phyloP scores from a whole-genome alignment of 352 stramenopile species.

The Phytophthora foliorum region DNA sequence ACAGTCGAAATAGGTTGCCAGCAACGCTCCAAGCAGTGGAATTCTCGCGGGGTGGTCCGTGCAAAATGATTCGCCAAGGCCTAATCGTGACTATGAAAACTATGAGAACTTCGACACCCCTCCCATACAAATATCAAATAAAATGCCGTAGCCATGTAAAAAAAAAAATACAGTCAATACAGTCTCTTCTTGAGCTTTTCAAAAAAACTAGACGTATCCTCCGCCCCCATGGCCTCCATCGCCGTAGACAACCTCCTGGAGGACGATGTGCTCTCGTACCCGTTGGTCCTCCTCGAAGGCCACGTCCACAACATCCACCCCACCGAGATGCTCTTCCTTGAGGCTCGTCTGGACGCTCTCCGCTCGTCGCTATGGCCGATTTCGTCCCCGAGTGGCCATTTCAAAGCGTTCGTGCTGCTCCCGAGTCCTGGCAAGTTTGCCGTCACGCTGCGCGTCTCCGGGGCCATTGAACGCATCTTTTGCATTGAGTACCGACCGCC shows the following conservation, averaged over 20 bases:
- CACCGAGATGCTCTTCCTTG: conserved; percentile 39
- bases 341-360: conserved; percentile 47
- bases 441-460: conserved; percentile 36
- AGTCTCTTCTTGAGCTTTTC: neutral
- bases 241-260: conserved; percentile 88
- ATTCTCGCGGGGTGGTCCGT: no score
- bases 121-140: no score
- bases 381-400: conserved; percentile 42
- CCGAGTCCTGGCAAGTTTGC: conserved; percentile 52
- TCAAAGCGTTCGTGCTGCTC: conserved; percentile 75
- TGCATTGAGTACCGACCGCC: conserved; percentile 47
- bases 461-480: conserved; percentile 34
- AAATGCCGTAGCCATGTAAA: neutral
- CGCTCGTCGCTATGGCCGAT: conserved; percentile 60
- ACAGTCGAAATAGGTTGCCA: no score
- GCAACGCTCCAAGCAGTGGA: no score
- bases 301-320: conserved; percentile 19
- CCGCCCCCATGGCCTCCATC: conserved; percentile 29
- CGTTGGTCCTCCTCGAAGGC: conserved; percentile 69
- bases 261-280: conserved; percentile 73
- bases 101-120: no score
- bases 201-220: neutral
- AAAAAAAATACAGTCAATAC: neutral
- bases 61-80: no score
- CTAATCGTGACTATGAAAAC: no score